Conservation (phyloP, 1,284 basidiomycete species). For the Tranzscheliella williamsii region DNA sequence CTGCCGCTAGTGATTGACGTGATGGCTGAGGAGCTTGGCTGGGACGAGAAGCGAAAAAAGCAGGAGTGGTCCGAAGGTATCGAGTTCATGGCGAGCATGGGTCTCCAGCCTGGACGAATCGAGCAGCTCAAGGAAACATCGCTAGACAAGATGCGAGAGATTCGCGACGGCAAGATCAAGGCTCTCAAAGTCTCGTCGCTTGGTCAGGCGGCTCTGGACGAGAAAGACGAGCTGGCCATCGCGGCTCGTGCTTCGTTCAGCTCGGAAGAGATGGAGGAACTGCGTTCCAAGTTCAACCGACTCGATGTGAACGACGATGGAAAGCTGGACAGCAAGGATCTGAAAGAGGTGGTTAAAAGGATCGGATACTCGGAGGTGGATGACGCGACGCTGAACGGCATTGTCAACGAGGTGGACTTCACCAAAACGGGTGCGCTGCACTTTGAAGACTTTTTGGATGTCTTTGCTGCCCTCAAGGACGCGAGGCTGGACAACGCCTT, state of each 20-base stretch:
- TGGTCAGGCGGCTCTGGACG: slow-evolving; percentile 23
- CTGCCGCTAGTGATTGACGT: slow-evolving; percentile 87
- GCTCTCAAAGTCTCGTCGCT: slow-evolving; percentile 24
- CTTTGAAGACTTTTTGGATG: slow-evolving; percentile 55
- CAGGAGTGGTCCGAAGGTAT: slow-evolving; percentile 58
- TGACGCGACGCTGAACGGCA: slow-evolving; percentile 44
- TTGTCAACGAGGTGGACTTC: slow-evolving; percentile 52
- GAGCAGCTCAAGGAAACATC: slow-evolving; percentile 39
- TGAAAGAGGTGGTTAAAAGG: slow-evolving; percentile 45
- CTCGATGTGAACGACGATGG: slow-evolving; percentile 52
- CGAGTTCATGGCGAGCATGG: slow-evolving; percentile 62
- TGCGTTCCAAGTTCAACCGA: slow-evolving; percentile 44
- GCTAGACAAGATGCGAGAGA: slow-evolving; percentile 45
- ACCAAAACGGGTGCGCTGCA: slow-evolving; percentile 47
- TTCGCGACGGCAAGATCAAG: slow-evolving; percentile 33
- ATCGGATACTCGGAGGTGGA: slow-evolving; percentile 51
- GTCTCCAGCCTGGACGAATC: slow-evolving; percentile 53
- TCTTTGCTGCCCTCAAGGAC: slow-evolving; percentile 53
- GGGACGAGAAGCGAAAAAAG: slow-evolving; percentile 70
- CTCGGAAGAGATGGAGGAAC: slow-evolving; percentile 52
- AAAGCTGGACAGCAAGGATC: slow-evolving; percentile 50
- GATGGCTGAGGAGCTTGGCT: slow-evolving; percentile 83
- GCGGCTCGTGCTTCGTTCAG: slow-evolving; percentile 46
- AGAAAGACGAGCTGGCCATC: slow-evolving; percentile 37
- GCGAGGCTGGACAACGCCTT: slow-evolving; percentile 49